Percentiles rank a stretch among this genome's conserved stretches.
These are phyloP conservation scores for Xanthoconium stramineum DNA, from an alignment of 768 basidiomycete genomes.

Conservation along the genomic window DNA sequence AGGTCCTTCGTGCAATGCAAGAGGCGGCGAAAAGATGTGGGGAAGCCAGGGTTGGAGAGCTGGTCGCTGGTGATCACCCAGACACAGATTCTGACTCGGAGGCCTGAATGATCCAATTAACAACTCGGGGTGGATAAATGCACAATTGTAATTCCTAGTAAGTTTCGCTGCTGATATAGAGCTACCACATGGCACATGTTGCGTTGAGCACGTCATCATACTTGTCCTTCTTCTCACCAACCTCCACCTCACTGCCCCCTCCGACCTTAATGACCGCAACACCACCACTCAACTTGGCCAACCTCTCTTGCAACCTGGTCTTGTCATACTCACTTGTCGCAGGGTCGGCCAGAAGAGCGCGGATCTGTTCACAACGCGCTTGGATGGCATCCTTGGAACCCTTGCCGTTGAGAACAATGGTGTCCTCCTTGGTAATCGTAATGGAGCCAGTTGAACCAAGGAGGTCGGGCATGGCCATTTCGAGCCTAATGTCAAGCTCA, in stretches of 20 bases:
- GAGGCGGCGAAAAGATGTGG: no score
- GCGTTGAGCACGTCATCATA: conserved; percentile 97
- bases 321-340: conserved; percentile 93
- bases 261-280: conserved; percentile 99
- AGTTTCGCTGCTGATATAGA: no score
- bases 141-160: no score
- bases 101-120: no score
- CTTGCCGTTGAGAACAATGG: conserved; percentile 90
- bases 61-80: no score
- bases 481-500: conserved; percentile 85
- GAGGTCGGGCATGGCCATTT: conserved; percentile 60
- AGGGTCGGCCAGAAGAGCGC: conserved; percentile 73
- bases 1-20: no score
- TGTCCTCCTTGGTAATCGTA: conserved; percentile 97
- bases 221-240: conserved; percentile 90
- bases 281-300: conserved; percentile 94
- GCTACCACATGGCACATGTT: conserved; percentile 62
- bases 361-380: conserved; percentile 95
- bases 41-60: no score
- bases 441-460: conserved; percentile 90
- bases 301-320: conserved; percentile 92
- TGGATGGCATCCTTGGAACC: conserved; percentile 88
- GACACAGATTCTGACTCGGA: no score
- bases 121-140: conserved; percentile 25
- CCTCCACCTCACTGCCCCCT: conserved; percentile 90